A percentile compares a stretch with the other conserved stretches of the same genome.
Evolutionary conservation across 495 filamentous ascomycete genomes (phyloP).

Genomic region (Xylaria curta): DNA sequence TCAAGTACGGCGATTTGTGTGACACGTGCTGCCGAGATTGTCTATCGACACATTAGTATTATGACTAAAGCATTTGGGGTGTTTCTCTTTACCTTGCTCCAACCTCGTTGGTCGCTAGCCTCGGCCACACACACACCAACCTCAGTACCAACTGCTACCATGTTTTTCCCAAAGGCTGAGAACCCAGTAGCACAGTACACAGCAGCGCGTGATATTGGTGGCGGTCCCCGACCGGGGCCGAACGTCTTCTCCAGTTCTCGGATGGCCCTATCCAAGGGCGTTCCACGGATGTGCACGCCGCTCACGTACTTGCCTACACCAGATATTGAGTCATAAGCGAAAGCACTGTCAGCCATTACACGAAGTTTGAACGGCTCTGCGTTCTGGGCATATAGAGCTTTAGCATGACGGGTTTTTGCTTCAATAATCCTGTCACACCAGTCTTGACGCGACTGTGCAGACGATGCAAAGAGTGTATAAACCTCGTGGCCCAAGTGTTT

Average conservation of each 20-base stretch:
- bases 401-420: conserved; percentile 91
- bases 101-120: conserved; percentile 83
- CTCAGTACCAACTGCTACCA: conserved; percentile 96
- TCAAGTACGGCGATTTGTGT: conserved; percentile 95
- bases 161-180: conserved; percentile 76
- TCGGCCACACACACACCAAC: conserved; percentile 90
- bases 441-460: conserved; percentile 73
- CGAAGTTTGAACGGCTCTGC: conserved; percentile 94
- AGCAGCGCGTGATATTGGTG: conserved; percentile 76
- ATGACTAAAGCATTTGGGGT: conserved; percentile 18
- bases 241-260: conserved; percentile 82
- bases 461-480: conserved; percentile 86
- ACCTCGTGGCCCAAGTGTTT: conserved; percentile 93
- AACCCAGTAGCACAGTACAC: conserved; percentile 96
- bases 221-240: conserved; percentile 68
- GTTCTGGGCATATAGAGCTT: conserved; percentile 86
- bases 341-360: conserved; percentile 91
- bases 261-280: conserved; percentile 90
- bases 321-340: conserved; percentile 76
- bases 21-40: conserved; percentile 75
- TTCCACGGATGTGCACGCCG: conserved; percentile 73
- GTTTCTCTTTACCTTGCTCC: conserved; percentile 71
- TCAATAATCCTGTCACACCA: conserved; percentile 95
- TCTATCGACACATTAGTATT: conserved; percentile 49
- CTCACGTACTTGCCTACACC: conserved; percentile 50